A percentile compares a stretch with the other conserved stretches of the same genome.
phyloP scores from a whole-genome alignment of 768 basidiomycete species.

The Trametes punicea region DNA sequence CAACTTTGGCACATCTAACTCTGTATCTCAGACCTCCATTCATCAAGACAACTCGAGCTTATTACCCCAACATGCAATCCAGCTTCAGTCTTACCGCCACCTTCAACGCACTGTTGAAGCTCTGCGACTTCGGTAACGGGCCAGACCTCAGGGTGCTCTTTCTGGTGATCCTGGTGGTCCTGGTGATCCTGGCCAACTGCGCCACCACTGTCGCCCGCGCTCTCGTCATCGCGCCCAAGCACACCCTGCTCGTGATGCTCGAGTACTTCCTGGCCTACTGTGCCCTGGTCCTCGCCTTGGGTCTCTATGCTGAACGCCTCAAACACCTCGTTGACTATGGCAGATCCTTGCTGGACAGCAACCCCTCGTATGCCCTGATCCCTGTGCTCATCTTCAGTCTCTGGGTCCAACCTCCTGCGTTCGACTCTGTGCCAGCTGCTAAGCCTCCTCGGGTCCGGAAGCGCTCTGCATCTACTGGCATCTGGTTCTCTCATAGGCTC shows the following conservation, averaged over 20 bases:
- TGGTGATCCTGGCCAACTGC: no score
- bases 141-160: no score
- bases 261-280: not conserved
- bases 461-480: not conserved
- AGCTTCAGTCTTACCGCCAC: no score
- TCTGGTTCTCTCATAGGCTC: not conserved
- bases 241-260: not conserved
- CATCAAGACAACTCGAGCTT: no score
- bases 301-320: not conserved
- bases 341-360: not conserved
- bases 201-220: no score
- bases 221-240: no score
- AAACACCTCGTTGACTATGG: not conserved
- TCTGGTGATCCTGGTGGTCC: no score
- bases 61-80: no score
- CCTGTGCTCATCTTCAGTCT: not conserved
- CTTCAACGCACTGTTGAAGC: no score
- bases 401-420: not conserved
- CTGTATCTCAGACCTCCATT: no score
- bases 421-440: not conserved
- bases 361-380: not conserved
- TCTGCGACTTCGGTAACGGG: no score
- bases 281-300: not conserved
- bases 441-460: not conserved
- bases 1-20: no score